These are phyloP conservation scores for Tripterygium wilfordii DNA, from an alignment of 177 flowering plant species.

Conservation along the genomic window DNA sequence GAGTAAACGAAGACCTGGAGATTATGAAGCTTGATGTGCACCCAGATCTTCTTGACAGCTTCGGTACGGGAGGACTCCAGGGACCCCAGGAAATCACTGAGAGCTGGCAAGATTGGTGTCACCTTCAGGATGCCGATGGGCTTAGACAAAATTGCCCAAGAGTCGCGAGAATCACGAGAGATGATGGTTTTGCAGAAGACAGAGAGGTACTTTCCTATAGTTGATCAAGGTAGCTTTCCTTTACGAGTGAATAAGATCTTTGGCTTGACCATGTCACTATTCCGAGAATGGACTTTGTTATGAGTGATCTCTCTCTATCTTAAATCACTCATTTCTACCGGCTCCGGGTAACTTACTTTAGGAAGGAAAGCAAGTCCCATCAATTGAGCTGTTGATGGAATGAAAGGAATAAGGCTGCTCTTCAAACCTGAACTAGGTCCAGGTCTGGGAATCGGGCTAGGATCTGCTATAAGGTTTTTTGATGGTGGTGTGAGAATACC, in stretches of 20 bases:
- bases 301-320: too few relatives aligned
- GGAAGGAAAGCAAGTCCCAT: constrained; percentile 1
- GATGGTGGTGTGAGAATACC: too few relatives aligned
- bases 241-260: too few relatives aligned
- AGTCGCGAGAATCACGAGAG: too few relatives aligned
- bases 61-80: constrained; percentile 45
- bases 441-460: too few relatives aligned
- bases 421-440: neutral
- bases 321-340: neutral
- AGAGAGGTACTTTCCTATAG: too few relatives aligned
- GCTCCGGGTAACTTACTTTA: neutral
- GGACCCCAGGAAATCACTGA: constrained; percentile 42
- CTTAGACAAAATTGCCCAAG: neutral
- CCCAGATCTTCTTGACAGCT: constrained; percentile 61
- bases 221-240: too few relatives aligned
- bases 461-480: too few relatives aligned
- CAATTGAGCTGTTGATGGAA: neutral
- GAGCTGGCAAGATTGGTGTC: constrained; percentile 40
- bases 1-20: constrained; percentile 49
- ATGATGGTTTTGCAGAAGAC: too few relatives aligned
- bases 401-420: neutral
- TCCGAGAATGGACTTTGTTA: too few relatives aligned
- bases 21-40: constrained; percentile 45
- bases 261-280: too few relatives aligned
- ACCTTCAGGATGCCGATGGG: constrained; percentile 37